These are phyloP conservation scores for Talaromyces marneffei DNA, from an alignment of 2,329 filamentous ascomycete species.

Conservation along the genomic window DNA sequence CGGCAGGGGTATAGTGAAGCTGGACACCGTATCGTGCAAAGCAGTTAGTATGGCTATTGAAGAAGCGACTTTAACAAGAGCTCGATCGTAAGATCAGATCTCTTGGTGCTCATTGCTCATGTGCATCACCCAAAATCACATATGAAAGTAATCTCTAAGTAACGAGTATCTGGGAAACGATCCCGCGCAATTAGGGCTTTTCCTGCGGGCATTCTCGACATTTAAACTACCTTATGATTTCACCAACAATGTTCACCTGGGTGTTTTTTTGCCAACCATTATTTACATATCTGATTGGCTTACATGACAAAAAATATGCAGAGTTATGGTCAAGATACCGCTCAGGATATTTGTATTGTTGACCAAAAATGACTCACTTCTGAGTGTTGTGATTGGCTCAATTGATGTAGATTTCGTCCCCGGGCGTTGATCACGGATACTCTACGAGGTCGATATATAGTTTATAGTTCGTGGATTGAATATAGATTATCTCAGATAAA, in stretches of 20 bases:
- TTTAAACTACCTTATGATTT: not conserved
- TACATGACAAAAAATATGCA: not conserved
- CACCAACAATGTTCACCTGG: not conserved
- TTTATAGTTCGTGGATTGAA: not conserved
- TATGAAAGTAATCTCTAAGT: too few relatives aligned
- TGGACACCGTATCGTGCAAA: too few relatives aligned
- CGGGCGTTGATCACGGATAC: not conserved
- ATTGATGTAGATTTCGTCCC: not conserved
- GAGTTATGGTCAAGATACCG: not conserved
- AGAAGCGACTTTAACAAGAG: too few relatives aligned
- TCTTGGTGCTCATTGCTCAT: too few relatives aligned
- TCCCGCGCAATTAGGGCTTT: not conserved
- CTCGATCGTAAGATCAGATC: too few relatives aligned
- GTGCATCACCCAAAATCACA: too few relatives aligned
- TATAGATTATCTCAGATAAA: too few relatives aligned
- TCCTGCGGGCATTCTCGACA: not conserved
- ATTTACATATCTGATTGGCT: not conserved
- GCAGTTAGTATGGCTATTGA: too few relatives aligned
- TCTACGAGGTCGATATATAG: not conserved
- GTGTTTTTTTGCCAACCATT: not conserved
- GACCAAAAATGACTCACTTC: conserved; percentile 15
- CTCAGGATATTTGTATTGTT: not conserved
- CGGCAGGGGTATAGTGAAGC: too few relatives aligned
- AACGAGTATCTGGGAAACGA: not conserved
- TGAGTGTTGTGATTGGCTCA: conserved; percentile 4